Conservation (phyloP, 352 stramenopile species). For the Phytophthora crassamura region DNA sequence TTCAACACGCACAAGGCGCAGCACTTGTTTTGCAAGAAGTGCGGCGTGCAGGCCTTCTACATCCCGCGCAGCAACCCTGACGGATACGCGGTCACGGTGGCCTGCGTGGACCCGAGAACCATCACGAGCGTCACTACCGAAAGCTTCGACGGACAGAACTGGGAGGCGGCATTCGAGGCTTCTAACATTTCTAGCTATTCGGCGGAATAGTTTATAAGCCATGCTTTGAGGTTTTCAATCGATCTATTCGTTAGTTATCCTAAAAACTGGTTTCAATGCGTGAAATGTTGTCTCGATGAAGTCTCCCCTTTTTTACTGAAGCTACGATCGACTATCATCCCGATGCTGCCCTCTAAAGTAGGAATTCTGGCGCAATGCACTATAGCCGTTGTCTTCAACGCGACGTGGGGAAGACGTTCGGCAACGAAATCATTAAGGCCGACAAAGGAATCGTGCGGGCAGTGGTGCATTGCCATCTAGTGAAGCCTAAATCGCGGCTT, state of each 20-base stretch:
- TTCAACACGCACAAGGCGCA: slow-evolving; percentile 84
- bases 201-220: too few relatives aligned
- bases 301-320: too few relatives aligned
- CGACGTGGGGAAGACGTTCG: background rate
- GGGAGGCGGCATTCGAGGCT: slow-evolving; percentile 45
- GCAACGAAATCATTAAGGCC: background rate
- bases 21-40: slow-evolving; percentile 84
- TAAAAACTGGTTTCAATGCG: too few relatives aligned
- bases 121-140: slow-evolving; percentile 62
- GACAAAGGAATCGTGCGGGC: background rate
- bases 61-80: slow-evolving; percentile 85
- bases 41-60: slow-evolving; percentile 86
- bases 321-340: too few relatives aligned
- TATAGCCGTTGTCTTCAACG: background rate
- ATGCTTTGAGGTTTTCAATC: too few relatives aligned
- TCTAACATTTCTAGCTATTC: slow-evolving; percentile 15
- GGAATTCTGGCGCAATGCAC: background rate
- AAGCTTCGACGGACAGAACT: slow-evolving; percentile 81
- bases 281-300: too few relatives aligned
- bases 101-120: slow-evolving; percentile 64
- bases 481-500: too few relatives aligned
- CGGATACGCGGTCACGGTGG: slow-evolving; percentile 74
- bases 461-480: too few relatives aligned
- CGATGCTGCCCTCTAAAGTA: background rate
- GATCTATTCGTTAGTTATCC: too few relatives aligned